A percentile compares a stretch with the other conserved stretches of the same genome.
Conservation (phyloP, 208 protist species). For the Porcisia deanei region DNA sequence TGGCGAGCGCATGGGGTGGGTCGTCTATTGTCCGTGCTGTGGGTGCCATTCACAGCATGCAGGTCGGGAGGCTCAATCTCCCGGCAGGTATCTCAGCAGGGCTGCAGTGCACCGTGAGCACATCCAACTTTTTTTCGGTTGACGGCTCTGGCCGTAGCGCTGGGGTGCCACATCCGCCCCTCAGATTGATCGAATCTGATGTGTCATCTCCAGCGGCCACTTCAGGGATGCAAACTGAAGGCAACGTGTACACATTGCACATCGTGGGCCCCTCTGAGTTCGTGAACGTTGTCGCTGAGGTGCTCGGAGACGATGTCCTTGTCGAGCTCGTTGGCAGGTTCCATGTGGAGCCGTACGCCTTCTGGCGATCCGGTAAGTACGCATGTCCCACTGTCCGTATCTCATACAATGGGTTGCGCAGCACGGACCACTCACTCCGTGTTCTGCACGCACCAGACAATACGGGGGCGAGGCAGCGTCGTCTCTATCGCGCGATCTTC, state of each 20-base stretch:
- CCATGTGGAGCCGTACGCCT: constrained; percentile 6
- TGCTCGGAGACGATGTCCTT: constrained; percentile 11
- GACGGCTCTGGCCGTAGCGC: too few species aligned
- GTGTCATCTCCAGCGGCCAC: too few species aligned
- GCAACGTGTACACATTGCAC: constrained; percentile 5
- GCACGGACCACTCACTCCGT: constrained; percentile 15
- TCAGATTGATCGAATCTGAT: too few species aligned
- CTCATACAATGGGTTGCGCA: constrained; percentile 5
- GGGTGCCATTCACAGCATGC: neutral
- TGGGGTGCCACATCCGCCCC: neutral
- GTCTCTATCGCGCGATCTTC: constrained; percentile 16
- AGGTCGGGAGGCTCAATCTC: neutral
- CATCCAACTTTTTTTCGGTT: constrained; percentile 3
- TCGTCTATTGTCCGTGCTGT: constrained; percentile 1
- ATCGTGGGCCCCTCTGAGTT: constrained; percentile 3
- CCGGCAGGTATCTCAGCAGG: neutral
- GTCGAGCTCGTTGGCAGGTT: neutral
- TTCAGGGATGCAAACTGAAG: neutral
- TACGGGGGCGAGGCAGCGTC: constrained; percentile 5
- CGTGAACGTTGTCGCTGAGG: neutral
- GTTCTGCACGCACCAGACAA: constrained; percentile 4
- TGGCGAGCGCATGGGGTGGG: neutral
- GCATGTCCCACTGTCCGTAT: constrained; percentile 5
- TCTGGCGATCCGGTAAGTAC: constrained; percentile 1
- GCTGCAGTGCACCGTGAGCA: constrained; percentile 4